Evolutionary conservation across 495 filamentous ascomycete species (phyloP), one percentile per base, ranked within the genome.

Genomic region (Lophiostoma macrostomum): DNA sequence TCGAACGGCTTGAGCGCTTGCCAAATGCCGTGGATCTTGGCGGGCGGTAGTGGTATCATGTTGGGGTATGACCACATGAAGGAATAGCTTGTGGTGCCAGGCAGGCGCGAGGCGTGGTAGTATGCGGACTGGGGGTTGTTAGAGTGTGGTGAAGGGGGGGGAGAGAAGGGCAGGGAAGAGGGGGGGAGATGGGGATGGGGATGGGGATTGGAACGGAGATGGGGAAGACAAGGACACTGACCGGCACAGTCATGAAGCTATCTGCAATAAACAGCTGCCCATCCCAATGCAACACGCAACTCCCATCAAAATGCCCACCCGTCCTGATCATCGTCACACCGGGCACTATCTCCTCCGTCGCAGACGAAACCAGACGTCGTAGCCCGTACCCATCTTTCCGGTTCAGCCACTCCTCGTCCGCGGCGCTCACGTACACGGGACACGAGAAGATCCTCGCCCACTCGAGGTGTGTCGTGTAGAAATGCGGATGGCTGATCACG

Each of bases 11-110:
- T 76, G 14, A 85, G 53, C 0, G 70, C 69, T 38, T 70, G 64
- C 77, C 77, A 80, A 20, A 80, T 78, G 37, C 63, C 54, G 32
- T 72, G 56, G 31, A 86, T 74, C 62, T 77, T 76, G 14, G 69
- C 60, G 3, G 82, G 75, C n/a, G 73, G 59, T 4, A 90, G 75
- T 0, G 87, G 87, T 16, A 90, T 88, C 79, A 85, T 82, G 65
- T 91, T 90, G 3, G 87, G 87, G 60, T 85, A 84, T 16, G 80
- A 84, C 82, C 83, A 90, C 82, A 86, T 83, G 69, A 91, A 90
- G 3, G 79, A 64, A 66, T 78, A 91, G 31, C 74, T 79, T 6
- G 77, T 82, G 48, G 81, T 78, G 0, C 78, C 82, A 5, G 67
- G 51, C 3, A 74, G 77, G 19, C 84, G 72, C 12, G 72, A 54